Evolutionary conservation across 2,329 filamentous ascomycete genomes (phyloP).

Genomic region (Lasiodiplodia gonubiensis): DNA sequence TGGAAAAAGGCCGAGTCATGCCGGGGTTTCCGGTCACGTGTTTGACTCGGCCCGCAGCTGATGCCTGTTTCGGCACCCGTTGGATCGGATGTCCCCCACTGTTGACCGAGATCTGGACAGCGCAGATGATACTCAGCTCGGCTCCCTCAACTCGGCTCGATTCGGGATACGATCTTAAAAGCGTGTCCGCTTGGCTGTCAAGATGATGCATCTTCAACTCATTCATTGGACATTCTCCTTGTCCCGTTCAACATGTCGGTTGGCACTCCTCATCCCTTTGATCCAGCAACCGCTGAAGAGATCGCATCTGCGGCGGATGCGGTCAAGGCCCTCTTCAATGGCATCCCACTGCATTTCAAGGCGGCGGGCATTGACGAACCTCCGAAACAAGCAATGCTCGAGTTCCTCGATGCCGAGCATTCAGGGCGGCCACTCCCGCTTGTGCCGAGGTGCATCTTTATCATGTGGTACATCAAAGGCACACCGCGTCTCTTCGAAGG

Average conservation of each 20-base stretch:
- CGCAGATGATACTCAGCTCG: neutral
- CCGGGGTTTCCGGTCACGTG: neutral
- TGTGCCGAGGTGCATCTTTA: neutral
- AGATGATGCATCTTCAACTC: neutral
- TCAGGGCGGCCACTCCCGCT: neutral
- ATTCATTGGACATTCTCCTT: neutral
- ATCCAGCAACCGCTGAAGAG: neutral
- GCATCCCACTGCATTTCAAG: neutral
- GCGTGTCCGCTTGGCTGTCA: neutral
- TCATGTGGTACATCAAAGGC: slow-evolving; percentile 7
- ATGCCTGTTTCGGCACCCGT: neutral
- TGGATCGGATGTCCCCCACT: neutral
- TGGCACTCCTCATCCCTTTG: neutral
- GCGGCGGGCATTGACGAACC: neutral
- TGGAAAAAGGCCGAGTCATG: neutral
- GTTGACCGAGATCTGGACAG: neutral
- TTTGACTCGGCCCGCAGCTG: slow-evolving; percentile 5
- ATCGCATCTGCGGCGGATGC: neutral
- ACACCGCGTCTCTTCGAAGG: neutral
- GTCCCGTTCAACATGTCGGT: neutral
- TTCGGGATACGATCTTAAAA: neutral
- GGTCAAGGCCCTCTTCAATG: neutral
- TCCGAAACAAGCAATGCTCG: neutral
- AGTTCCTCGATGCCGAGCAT: slow-evolving; percentile 3
- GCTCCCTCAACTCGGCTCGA: neutral